Evolutionary conservation across 768 basidiomycete species (phyloP).

Genomic region (Pleurotus eryngii): DNA sequence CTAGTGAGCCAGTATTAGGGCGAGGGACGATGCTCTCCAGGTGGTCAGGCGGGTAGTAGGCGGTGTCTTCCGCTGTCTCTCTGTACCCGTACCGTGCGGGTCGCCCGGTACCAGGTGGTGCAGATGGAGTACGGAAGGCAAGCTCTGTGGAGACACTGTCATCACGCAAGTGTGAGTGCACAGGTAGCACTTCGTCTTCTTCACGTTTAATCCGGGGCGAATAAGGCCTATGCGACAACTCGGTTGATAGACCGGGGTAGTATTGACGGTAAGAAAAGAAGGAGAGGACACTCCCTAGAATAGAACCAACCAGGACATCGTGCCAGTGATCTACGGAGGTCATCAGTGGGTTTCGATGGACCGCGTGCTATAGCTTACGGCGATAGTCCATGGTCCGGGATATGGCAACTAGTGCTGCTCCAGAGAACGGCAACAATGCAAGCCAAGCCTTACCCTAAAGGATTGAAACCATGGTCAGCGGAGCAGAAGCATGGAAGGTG

Average conservation of each 20-base stretch:
- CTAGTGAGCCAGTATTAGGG: conserved; percentile 20
- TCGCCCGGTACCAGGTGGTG: conserved; percentile 11
- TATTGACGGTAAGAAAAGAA: conserved; percentile 83
- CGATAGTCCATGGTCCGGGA: conserved; percentile 91
- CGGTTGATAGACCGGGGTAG: conserved; percentile 68
- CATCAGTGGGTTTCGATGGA: background rate
- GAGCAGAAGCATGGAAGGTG: too few species aligned
- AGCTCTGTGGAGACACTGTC: conserved; percentile 14
- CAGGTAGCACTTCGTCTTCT: conserved; percentile 40
- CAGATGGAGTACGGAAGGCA: conserved; percentile 6
- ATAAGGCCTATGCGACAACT: conserved; percentile 66
- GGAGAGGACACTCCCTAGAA: conserved; percentile 69
- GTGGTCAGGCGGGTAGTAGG: conserved; percentile 13
- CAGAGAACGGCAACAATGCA: conserved; percentile 70
- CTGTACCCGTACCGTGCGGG: background rate
- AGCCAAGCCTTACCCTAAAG: conserved; percentile 79
- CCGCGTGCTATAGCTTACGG: conserved; percentile 43
- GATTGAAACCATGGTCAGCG: background rate
- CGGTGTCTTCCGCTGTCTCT: conserved; percentile 7
- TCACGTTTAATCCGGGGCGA: conserved; percentile 59
- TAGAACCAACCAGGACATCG: conserved; percentile 78
- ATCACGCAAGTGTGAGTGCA: conserved; percentile 19
- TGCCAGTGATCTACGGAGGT: conserved; percentile 77
- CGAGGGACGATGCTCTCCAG: conserved; percentile 32
- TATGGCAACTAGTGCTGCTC: conserved; percentile 75